phyloP scores from a whole-genome alignment of 805 yeast genomes.

The Nakazawaea ernobii region DNA sequence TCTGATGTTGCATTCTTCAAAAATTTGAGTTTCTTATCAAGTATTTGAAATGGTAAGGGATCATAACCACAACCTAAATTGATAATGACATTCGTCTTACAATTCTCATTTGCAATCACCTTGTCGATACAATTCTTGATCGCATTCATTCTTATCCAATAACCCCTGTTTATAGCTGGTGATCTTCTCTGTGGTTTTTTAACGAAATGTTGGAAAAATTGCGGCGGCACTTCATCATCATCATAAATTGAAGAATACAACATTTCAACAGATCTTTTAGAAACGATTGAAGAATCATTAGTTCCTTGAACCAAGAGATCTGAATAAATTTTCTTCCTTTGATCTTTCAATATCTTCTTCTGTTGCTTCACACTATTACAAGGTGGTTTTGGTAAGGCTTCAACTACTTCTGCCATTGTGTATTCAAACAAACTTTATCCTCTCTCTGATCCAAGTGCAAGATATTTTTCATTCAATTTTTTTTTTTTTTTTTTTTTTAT shows the following conservation, averaged over 20 bases:
- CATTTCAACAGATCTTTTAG: constrained; percentile 74
- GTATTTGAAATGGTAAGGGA: constrained; percentile 50
- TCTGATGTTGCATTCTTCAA: constrained; percentile 1
- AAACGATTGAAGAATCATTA: constrained; percentile 76
- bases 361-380: background rate
- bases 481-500: background rate
- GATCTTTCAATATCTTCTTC: constrained; percentile 32
- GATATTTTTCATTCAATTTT: background rate
- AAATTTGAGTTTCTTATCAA: constrained; percentile 21
- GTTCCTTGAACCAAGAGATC: constrained; percentile 79
- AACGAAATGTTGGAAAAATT: constrained; percentile 66
- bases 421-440: background rate
- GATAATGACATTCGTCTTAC: constrained; percentile 32
- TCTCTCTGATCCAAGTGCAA: background rate
- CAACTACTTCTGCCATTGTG: background rate
- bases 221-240: constrained; percentile 20
- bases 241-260: constrained; percentile 36
- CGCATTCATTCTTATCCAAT: constrained; percentile 75
- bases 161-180: constrained; percentile 78
- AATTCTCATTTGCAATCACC: constrained; percentile 30
- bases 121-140: constrained; percentile 46
- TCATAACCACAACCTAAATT: constrained; percentile 80
- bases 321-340: constrained; percentile 41
- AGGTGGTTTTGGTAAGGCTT: too few relatives aligned
- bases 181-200: constrained; percentile 61